Base-by-base conservation (phyloP, 225 moss, liverwort and hornwort genomes). In the Polytrichum commune region DNA sequence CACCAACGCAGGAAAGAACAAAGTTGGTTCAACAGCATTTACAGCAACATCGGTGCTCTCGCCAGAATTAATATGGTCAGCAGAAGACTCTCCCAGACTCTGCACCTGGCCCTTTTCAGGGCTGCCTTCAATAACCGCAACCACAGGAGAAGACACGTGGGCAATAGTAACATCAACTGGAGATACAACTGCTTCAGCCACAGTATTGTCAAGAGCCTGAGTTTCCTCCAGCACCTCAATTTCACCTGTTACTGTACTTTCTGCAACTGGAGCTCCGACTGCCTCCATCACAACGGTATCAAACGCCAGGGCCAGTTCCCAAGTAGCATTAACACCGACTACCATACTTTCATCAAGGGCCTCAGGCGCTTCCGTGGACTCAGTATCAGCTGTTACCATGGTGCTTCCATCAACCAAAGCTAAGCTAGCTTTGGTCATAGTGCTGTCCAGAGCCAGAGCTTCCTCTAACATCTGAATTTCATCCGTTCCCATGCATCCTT, bases 1-100 rank as follows among this genome's bases (percentile, higher is more conserved):
- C 68, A 68, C 68, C 27, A 54, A 13, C 16, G 68, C 54, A 53
- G 68, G 26, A 22, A 54, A 54, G 27, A 26, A 54, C 53, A 68
- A 18, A 25, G 27, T 16, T 54, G 68, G 68, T 68, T 53, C 53
- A 26, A 27, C 54, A 26, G 53, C 16, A 55, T 24, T 18, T 24
- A 25, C 5, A 54, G 54, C 54, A 18, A 24, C 54, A 22, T 23
- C 68, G 27, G 53, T 24, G 18, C 10, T 16, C 27, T 1, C 62
- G 18, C 27, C 62, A 16, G 27, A 8, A 16, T 24, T 63, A 27
- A 28, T 7, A 63, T 8, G 16, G 18, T 24, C 27, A 5, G 62
- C 18, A 24, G 22, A 18, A 24, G 4, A 24, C 27, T 63, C 62
- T 27, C 3, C 25, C 16, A 24, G 13, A 46, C 46, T 28, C 26